Percentiles rank a stretch among this genome's conserved stretches.
Conservation (phyloP, 2,329 filamentous ascomycete species). For the Ceratocystis huliohia region DNA sequence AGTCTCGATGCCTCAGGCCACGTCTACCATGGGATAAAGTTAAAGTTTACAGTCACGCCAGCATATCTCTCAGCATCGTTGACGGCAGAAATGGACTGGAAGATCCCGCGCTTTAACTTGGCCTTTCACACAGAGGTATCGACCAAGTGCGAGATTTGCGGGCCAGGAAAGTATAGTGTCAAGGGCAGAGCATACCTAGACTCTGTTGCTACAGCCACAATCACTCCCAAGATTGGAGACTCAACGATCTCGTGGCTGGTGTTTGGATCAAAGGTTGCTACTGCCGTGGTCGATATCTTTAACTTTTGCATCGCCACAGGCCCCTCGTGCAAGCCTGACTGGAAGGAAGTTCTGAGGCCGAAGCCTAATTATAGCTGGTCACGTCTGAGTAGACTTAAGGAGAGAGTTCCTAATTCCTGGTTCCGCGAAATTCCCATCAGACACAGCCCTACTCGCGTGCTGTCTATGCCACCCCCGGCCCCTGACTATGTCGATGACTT, state of each 20-base stretch:
- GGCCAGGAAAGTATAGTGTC: slow-evolving; percentile 4
- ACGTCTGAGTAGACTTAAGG: neutral
- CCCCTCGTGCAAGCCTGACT: slow-evolving; percentile 6
- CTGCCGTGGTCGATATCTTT: neutral
- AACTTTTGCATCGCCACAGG: slow-evolving; percentile 12
- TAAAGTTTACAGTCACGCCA: neutral
- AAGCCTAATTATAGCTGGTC: neutral
- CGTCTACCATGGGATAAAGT: slow-evolving; percentile 3
- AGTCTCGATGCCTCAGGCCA: slow-evolving; percentile 8
- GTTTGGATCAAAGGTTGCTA: neutral
- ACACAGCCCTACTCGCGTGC: neutral
- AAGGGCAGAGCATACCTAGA: neutral
- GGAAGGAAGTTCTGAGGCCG: slow-evolving; percentile 1
- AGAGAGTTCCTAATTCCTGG: slow-evolving; percentile 7
- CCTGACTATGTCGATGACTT: slow-evolving; percentile 12
- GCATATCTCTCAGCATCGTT: neutral
- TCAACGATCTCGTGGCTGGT: neutral
- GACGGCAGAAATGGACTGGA: slow-evolving; percentile 4
- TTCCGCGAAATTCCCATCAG: neutral
- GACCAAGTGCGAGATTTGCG: slow-evolving; percentile 7
- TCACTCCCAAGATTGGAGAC: slow-evolving; percentile 3
- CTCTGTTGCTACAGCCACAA: neutral
- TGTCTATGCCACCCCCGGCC: neutral
- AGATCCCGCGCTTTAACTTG: slow-evolving; percentile 10
- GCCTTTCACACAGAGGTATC: slow-evolving; percentile 1